Conservation (phyloP, 2,329 filamentous ascomycete species). For the Dactylonectria estremocensis region DNA sequence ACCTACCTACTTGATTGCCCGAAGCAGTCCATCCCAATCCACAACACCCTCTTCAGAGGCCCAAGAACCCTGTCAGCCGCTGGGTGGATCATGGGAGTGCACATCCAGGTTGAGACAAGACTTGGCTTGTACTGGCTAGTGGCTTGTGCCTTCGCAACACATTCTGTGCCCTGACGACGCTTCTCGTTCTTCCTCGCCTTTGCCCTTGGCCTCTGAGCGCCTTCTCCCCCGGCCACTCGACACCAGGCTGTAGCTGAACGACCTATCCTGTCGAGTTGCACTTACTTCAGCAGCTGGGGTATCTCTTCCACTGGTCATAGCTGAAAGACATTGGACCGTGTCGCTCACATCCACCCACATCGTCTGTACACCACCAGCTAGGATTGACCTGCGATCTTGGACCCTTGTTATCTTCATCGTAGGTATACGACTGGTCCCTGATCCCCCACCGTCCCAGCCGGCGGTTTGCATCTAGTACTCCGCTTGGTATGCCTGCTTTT, state of each 20-base stretch:
- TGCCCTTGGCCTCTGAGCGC: conserved; percentile 34
- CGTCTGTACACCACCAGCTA: conserved; percentile 31
- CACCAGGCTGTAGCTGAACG: conserved; percentile 40
- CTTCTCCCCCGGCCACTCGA: conserved; percentile 30
- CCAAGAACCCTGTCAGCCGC: conserved; percentile 44
- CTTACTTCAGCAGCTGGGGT: conserved; percentile 37
- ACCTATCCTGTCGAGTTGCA: conserved; percentile 46
- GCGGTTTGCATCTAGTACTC: conserved; percentile 29
- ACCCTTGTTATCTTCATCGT: conserved; percentile 40
- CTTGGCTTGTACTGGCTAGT: conserved; percentile 46
- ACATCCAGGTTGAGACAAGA: conserved; percentile 43
- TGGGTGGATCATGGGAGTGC: conserved; percentile 46
- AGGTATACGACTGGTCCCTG: conserved; percentile 39
- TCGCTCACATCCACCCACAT: conserved; percentile 36
- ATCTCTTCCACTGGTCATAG: conserved; percentile 31
- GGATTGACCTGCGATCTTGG: conserved; percentile 43
- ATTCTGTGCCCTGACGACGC: conserved; percentile 43
- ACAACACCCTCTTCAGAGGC: conserved; percentile 28
- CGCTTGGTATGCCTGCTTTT: conserved; percentile 42
- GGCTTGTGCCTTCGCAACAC: conserved; percentile 32
- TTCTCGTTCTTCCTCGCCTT: conserved; percentile 34
- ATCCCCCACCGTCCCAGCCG: conserved; percentile 45
- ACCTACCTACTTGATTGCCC: conserved; percentile 27
- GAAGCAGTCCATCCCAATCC: conserved; percentile 30
- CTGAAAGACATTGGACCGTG: conserved; percentile 30